Conservation (phyloP, 768 basidiomycete species). For the Lactarius quietus region DNA sequence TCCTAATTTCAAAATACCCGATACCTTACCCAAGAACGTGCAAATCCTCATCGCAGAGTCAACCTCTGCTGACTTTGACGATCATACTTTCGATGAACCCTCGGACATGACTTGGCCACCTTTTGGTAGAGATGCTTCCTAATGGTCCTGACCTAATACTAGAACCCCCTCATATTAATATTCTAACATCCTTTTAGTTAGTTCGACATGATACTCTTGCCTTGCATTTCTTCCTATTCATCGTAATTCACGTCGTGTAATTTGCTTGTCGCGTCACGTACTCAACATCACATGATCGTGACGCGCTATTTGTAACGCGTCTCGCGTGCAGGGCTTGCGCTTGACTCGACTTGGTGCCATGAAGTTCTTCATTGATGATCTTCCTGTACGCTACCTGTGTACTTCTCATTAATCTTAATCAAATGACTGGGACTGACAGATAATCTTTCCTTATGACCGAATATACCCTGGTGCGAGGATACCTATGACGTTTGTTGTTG, state of each 20-base stretch:
- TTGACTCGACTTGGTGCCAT: constrained; percentile 24
- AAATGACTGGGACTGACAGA: constrained; percentile 40
- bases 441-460: constrained; percentile 90
- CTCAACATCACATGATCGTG: constrained; percentile 9
- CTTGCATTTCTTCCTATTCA: neutral
- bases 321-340: neutral
- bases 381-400: constrained; percentile 40
- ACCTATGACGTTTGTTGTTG: constrained; percentile 7
- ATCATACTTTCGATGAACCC: constrained; percentile 22
- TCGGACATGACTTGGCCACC: constrained; percentile 23
- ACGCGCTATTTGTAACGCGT: constrained; percentile 14
- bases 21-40: constrained; percentile 12
- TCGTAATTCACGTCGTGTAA: too few relatives aligned
- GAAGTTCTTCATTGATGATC: constrained; percentile 38
- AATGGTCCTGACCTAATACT: neutral
- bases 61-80: neutral
- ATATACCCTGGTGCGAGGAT: constrained; percentile 84
- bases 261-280: neutral
- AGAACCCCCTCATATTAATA: neutral
- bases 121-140: constrained; percentile 23
- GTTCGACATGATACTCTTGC: constrained; percentile 2
- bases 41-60: constrained; percentile 9
- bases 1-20: neutral
- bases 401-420: constrained; percentile 7
- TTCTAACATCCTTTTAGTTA: constrained; percentile 1